phyloP scores from a whole-genome alignment of 805 yeast species.

The Metschnikowia koreensis region DNA sequence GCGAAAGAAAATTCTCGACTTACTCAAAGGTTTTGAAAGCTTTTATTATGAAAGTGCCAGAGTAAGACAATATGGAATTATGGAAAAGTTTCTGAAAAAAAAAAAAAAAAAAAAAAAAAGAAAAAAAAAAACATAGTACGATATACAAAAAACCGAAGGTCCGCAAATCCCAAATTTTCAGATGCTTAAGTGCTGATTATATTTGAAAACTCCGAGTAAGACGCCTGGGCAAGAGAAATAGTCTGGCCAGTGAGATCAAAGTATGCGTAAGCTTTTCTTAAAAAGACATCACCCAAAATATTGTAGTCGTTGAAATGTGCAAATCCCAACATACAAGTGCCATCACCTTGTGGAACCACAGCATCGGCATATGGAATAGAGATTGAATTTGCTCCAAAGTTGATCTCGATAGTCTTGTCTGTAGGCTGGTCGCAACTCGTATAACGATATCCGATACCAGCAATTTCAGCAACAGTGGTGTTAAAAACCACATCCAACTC shows the following conservation, averaged over 20 bases:
- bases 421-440: constrained; percentile 16
- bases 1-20: no score
- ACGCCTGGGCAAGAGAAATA: constrained; percentile 17
- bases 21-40: no score
- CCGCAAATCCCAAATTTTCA: not conserved
- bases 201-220: constrained; percentile 9
- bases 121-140: no score
- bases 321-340: constrained; percentile 15
- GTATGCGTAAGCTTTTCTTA: constrained; percentile 19
- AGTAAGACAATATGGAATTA: no score
- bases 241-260: constrained; percentile 16
- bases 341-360: constrained; percentile 8
- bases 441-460: constrained; percentile 8
- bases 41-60: no score
- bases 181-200: constrained; percentile 8
- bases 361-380: constrained; percentile 8
- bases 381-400: constrained; percentile 12
- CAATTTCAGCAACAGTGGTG: constrained; percentile 6
- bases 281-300: constrained; percentile 19
- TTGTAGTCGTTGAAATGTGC: constrained; percentile 6
- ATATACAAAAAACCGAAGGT: no score
- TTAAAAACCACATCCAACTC: constrained; percentile 12
- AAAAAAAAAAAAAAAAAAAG: no score
- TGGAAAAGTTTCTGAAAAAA: no score
- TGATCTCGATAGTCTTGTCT: constrained; percentile 12